Base-by-base conservation (phyloP, 306 rosid genomes). In the Urtica urens region DNA sequence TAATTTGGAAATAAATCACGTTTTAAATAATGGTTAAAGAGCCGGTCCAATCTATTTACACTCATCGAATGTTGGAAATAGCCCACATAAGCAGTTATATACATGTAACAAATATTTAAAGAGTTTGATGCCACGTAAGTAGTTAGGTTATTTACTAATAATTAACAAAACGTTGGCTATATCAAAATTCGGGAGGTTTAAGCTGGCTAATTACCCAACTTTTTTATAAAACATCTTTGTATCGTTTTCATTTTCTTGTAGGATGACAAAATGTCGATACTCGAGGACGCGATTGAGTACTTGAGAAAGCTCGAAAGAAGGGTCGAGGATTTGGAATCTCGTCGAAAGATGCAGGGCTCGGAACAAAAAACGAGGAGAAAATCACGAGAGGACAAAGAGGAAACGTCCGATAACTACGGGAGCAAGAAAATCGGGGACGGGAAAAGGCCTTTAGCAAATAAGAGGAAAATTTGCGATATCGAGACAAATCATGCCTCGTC, bases 221-320 rank as follows among this genome's bases (percentile, higher is more conserved):
- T n/a, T n/a, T n/a, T n/a, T n/a, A n/a, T n/a, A n/a, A n/a, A n/a
- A n/a, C n/a, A n/a, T n/a, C 14, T 29, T 44, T 24, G 10, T 35
- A 21, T 14, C 24, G 23, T 61, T 39, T 37, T 42, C 60, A 42
- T 60, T 55, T 3, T n/a, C n/a, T n/a, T 64, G 51, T 75, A 81
- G 95, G 95, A 81, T 33, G 95, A 86, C 73, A 78, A 78, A 67
- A 78, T 86, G 45, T 73, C 95, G 16, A 81, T 86, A 59, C 78
- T 86, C 25, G 95, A 81, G 31, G 77, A 76, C 53, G 88, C 79
- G 39, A 86, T 86, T 62, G 76, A 78, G 26, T 81, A 86, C 47
- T 59, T 86, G 59, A 69, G 56, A 70, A 78, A 73, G 75, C 88
- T 86, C 2, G 82, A 86, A 76, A 74, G 51, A 67, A 76, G 68